A percentile compares a stretch with the other conserved stretches of the same genome.
Conservation (phyloP, 257 asterid species). For the Haberlea rhodopensis region DNA sequence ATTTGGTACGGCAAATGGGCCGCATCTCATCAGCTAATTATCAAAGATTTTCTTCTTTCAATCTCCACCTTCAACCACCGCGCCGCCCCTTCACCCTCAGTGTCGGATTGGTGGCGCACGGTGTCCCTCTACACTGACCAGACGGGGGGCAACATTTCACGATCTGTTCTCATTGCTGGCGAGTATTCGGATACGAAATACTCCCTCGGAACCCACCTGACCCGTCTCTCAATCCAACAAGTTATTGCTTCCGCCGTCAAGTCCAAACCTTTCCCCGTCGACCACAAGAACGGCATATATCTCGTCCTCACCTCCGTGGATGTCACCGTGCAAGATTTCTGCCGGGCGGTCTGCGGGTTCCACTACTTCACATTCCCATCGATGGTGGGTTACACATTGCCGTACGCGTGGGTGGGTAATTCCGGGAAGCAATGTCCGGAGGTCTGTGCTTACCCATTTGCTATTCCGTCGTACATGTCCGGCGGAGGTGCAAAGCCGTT, state of each 20-base stretch:
- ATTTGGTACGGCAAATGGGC: slow-evolving; percentile 88
- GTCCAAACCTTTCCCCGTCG: slow-evolving; percentile 73
- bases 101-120: slow-evolving; percentile 88
- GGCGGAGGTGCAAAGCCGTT: slow-evolving; percentile 62
- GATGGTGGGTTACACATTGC: slow-evolving; percentile 71
- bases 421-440: slow-evolving; percentile 90
- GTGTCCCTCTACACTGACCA: slow-evolving; percentile 78
- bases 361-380: slow-evolving; percentile 94
- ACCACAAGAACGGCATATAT: slow-evolving; percentile 79
- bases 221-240: slow-evolving; percentile 64
- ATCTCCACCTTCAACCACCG: slow-evolving; percentile 53
- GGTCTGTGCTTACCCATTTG: slow-evolving; percentile 90
- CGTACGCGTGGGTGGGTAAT: slow-evolving; percentile 92
- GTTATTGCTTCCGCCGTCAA: slow-evolving; percentile 73
- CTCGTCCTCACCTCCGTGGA: slow-evolving; percentile 74
- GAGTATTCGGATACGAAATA: slow-evolving; percentile 62
- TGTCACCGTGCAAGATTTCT: slow-evolving; percentile 85
- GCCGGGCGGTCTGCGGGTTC: slow-evolving; percentile 93
- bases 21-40: slow-evolving; percentile 61
- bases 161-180: slow-evolving; percentile 60
- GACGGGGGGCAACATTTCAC: slow-evolving; percentile 78
- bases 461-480: slow-evolving; percentile 77
- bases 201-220: slow-evolving; percentile 68
- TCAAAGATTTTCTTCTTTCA: slow-evolving; percentile 76
- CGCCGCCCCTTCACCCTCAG: slow-evolving; percentile 64